Evolutionary conservation across 2,329 filamentous ascomycete genomes (phyloP).

Genomic region (Colletotrichum abscissum): DNA sequence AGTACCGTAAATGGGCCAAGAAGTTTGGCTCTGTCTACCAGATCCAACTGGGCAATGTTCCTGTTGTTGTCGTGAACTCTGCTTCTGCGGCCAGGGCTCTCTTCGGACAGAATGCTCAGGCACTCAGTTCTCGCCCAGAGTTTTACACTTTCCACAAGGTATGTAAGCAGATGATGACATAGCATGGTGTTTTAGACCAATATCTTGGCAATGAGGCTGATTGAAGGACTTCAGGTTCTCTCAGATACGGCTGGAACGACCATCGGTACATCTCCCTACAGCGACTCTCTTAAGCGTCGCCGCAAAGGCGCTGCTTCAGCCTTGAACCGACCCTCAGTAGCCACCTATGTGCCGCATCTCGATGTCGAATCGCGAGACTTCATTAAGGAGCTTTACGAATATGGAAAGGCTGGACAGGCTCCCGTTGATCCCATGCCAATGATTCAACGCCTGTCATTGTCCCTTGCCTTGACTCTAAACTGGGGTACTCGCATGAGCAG

Average conservation of each 20-base stretch:
- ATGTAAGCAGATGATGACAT: constrained; percentile 47
- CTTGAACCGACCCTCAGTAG: constrained; percentile 72
- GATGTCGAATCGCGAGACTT: constrained; percentile 73
- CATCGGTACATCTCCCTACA: constrained; percentile 75
- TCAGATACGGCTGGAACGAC: constrained; percentile 75
- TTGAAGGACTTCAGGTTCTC: constrained; percentile 57
- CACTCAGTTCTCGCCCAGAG: constrained; percentile 65
- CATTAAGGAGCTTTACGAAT: constrained; percentile 67
- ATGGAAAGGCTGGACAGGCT: constrained; percentile 64
- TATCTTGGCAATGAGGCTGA: neutral
- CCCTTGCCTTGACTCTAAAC: constrained; percentile 72
- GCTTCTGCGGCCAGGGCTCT: constrained; percentile 61
- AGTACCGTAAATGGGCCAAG: constrained; percentile 65
- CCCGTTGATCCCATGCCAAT: constrained; percentile 75
- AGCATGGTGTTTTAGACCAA: neutral
- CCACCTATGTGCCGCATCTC: constrained; percentile 70
- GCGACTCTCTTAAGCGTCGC: constrained; percentile 71
- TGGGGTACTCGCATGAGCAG: constrained; percentile 72
- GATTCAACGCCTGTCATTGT: constrained; percentile 73
- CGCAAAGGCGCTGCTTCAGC: constrained; percentile 74
- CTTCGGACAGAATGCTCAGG: constrained; percentile 64
- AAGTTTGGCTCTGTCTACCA: constrained; percentile 63
- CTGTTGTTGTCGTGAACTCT: constrained; percentile 66
- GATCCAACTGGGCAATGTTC: constrained; percentile 67
- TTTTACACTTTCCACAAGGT: constrained; percentile 72